phyloP scores from a whole-genome alignment of 148 eudicot species.

The Hydrangea macrophylla region DNA sequence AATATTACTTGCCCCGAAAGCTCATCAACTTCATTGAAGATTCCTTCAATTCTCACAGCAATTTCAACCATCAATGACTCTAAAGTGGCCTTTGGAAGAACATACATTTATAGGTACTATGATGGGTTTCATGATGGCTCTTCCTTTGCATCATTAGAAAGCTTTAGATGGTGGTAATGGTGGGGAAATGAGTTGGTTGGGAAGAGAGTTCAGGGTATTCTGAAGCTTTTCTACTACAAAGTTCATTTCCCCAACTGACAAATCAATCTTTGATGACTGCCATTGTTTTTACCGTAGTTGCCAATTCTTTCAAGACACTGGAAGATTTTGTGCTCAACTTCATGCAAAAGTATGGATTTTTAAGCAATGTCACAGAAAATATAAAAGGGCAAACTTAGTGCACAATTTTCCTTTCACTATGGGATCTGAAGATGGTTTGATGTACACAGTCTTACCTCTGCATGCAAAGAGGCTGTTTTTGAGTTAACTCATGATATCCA shows the following conservation, averaged over 20 bases:
- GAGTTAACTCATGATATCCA: too few relatives aligned
- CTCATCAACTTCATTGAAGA: too few relatives aligned
- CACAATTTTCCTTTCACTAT: too few relatives aligned
- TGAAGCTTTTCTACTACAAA: constrained; percentile 64
- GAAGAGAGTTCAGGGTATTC: constrained; percentile 41
- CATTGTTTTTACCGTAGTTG: constrained; percentile 42
- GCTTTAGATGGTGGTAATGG: constrained; percentile 6
- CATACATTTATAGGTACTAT: constrained; percentile 41
- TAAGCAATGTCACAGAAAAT: neutral
- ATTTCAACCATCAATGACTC: too few relatives aligned
- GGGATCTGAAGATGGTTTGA: too few relatives aligned
- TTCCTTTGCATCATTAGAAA: constrained; percentile 1
- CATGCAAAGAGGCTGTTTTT: too few relatives aligned
- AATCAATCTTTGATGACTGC: constrained; percentile 45
- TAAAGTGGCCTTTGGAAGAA: too few relatives aligned
- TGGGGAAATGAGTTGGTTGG: constrained; percentile 23
- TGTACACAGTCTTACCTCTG: too few relatives aligned
- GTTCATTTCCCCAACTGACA: constrained; percentile 53
- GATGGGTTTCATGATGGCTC: constrained; percentile 14
- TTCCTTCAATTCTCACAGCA: too few relatives aligned
- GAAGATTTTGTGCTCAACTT: constrained; percentile 51
- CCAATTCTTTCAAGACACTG: constrained; percentile 57
- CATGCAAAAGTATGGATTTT: constrained; percentile 24
- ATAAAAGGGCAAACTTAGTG: too few relatives aligned
- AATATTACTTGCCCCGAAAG: too few relatives aligned